Conservation (phyloP, 2,329 filamentous ascomycete species). For the Diaporthe ilicicola region DNA sequence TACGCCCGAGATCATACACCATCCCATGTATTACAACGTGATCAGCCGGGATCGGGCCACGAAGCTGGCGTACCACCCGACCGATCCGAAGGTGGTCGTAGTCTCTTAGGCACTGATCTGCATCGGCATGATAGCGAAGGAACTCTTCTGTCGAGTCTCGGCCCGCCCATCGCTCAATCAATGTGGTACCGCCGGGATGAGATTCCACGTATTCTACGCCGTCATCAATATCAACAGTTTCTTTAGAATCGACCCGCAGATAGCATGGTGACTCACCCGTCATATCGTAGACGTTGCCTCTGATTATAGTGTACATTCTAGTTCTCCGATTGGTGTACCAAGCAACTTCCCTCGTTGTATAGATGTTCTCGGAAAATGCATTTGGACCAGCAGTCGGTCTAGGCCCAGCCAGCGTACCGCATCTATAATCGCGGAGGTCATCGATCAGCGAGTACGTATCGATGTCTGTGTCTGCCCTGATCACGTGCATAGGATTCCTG, state of each 20-base stretch:
- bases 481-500: background rate
- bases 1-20: slow-evolving; percentile 1
- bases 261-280: background rate
- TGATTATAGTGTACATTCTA: background rate
- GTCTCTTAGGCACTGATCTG: background rate
- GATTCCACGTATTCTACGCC: background rate
- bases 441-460: background rate
- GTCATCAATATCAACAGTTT: background rate
- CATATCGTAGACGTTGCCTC: background rate
- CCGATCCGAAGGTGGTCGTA: slow-evolving; percentile 2
- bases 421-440: background rate
- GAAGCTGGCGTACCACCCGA: background rate
- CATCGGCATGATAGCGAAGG: background rate
- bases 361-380: background rate
- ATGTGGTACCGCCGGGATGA: background rate
- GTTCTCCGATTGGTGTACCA: background rate
- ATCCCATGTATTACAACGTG: background rate
- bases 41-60: background rate
- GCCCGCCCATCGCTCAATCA: background rate
- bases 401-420: background rate
- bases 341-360: background rate
- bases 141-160: background rate
- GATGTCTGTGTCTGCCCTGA: background rate
- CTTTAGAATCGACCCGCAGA: fast-evolving
- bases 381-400: background rate